These are phyloP conservation scores for Fraxinus baroniana DNA, from an alignment of 305 asterid genomes.

Conservation along the genomic window DNA sequence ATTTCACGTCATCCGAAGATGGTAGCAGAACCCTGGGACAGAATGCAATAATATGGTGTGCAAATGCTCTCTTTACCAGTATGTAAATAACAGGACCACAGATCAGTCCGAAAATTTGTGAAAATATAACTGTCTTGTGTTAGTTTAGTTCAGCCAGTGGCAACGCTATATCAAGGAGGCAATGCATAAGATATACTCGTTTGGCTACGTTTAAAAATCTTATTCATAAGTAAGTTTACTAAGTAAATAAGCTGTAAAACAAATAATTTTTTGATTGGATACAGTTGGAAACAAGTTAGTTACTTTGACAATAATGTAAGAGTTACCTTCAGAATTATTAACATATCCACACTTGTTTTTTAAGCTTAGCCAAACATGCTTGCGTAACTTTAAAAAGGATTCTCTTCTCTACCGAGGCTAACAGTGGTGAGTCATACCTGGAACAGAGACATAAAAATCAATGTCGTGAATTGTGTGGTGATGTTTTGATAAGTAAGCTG, in stretches of 20 bases:
- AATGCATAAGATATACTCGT: neutral
- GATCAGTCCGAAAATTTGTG: neutral
- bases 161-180: neutral
- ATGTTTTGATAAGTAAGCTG: slow-evolving; percentile 85
- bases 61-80: neutral
- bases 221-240: neutral
- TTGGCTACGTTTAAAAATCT: neutral
- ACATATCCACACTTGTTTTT: neutral
- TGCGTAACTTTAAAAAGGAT: neutral
- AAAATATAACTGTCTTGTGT: neutral
- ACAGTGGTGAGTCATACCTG: slow-evolving; percentile 49
- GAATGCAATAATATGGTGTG: neutral
- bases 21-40: neutral
- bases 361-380: neutral
- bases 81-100: neutral
- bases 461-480: slow-evolving; percentile 70
- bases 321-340: neutral
- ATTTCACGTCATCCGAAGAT: neutral
- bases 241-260: neutral
- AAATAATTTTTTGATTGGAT: neutral
- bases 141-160: neutral
- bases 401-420: neutral
- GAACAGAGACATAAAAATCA: slow-evolving; percentile 87
- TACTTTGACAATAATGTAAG: neutral
- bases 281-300: neutral